Base-by-base conservation (phyloP, 805 yeast species). In the Barnettozyma salicaria region DNA sequence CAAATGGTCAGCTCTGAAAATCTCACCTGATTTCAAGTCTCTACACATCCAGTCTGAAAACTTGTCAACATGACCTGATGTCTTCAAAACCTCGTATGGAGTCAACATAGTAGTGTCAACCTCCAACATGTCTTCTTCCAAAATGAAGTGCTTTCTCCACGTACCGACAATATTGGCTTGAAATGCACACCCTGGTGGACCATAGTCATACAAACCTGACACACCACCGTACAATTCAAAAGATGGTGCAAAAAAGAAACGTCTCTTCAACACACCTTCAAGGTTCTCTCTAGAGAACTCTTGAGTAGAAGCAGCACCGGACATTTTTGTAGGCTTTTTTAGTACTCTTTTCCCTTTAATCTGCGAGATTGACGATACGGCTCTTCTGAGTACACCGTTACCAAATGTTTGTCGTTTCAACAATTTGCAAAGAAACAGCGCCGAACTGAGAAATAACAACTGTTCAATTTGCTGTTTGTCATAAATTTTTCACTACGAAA, bases 41-140 rank as follows among this genome's bases (percentile, higher is more conserved):
- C 84, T 80, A 65, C 96, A 88, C 98, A 92, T 92, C 96, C 96
- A 92, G 64, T 92, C 99, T 49, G 97, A 86, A 60, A 92, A 92
- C 71, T 92, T 92, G 64, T 92, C 99, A 48, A 92, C 98, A 64
- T 92, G 99, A 53, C 99, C 99, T 34, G 97, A 90, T 30, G 98
- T 94, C 70, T 94, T 94, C 61, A 92, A 73, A 24, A 92, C 98
- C 62, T 94, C 98, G 57, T 86, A 80, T 12, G 99, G 99, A 33
- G 99, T 92, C 65, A 92, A 71, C 89, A 92, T 89, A 41, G 98
- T 87, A 64, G 94, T 80, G 69, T 94, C 98, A 44, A 92, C 97
- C 67, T 92, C 99, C 58, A 89, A 74, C 97, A 92, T 92, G 58
- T 92, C 97, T 68, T 92, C 99, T 66, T 92, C 97, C 50, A 94